phyloP scores from a whole-genome alignment of 139 green algal species.

The Chlorella sp. region DNA sequence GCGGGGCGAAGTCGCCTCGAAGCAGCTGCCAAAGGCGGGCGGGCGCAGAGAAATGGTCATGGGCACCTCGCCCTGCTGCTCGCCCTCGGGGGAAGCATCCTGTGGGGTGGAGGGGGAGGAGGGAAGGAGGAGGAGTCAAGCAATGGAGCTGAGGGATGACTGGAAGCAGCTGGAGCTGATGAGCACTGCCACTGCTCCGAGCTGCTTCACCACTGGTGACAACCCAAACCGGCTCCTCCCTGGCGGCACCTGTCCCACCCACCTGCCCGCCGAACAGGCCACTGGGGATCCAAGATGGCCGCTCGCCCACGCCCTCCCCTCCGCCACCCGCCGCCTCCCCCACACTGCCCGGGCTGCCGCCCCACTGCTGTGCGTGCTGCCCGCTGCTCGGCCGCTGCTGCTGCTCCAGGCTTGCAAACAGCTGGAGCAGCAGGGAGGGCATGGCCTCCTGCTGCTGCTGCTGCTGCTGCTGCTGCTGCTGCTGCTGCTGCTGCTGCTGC shows the following conservation, averaged over 20 bases:
- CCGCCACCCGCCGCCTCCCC: background rate
- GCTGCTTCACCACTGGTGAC: too few species aligned
- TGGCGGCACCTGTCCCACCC: background rate
- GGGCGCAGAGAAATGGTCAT: background rate
- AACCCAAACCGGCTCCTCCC: too few species aligned
- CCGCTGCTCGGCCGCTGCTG: background rate
- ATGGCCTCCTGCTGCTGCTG: slow-evolving; percentile 7
- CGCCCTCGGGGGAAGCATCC: background rate
- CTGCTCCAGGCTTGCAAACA: slow-evolving; percentile 13
- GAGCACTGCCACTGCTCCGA: too few species aligned
- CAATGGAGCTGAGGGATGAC: background rate
- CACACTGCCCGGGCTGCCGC: background rate
- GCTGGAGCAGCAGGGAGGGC: slow-evolving; percentile 5
- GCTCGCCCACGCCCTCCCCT: background rate
- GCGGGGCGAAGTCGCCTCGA: too few species aligned
- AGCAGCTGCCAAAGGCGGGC: background rate
- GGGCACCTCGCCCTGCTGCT: background rate
- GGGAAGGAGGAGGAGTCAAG: background rate
- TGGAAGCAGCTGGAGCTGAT: background rate
- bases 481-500: too few species aligned
- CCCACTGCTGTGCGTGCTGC: background rate
- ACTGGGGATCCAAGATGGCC: background rate
- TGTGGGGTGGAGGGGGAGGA: background rate
- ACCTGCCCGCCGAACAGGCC: background rate
- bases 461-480: slow-evolving; percentile 35